Evolutionary conservation across 2,329 filamentous ascomycete species (phyloP), one percentile per base, ranked within the genome.

Genomic region (Ascocoryne sarcoides): DNA sequence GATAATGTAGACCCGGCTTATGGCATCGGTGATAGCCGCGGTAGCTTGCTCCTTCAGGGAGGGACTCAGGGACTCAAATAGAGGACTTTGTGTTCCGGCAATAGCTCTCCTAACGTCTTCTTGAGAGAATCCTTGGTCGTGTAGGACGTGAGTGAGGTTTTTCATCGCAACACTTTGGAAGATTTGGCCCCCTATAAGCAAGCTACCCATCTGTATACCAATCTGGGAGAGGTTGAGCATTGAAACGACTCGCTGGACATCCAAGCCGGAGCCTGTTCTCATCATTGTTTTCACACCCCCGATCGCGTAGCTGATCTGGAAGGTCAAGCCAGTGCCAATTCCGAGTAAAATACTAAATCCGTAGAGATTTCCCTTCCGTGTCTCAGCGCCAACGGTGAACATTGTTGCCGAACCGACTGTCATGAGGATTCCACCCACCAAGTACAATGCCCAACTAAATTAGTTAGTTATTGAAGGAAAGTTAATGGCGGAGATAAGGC

Each of bases 311-410:
- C 45, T 49, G 1, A 56, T 49, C 43, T 64, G 59, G 14, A 57
- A 45, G 35, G 52, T 39, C 3, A 52, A 40, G 20, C 66, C 66
- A 1, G 57, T 53, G 0, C 67, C 66, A 7, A 62, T 46, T 1
- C 60, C 66, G 1, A 67, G 40, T 0, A 71, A 44, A 10, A 66
- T 49, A 3, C 50, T 51, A 43, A 53, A 61, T 12, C 59, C 59
- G 42, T 60, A 61, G 5, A 60, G 49, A 4, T 41, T 33, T 10
- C 40, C 37, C 0, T 43, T 49, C 2, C 37, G 38, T 1, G 59
- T 59, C 4, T 23, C 47, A 12, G 42, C 42, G 10, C 53, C 38
- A 28, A 62, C 50, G 12, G 52, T 55, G 39, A 45, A 26, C 26
- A 37, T 37, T 10, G 19, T 3, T 3, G 15, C 26, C 19, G 12